Percentiles rank a stretch among this genome's conserved stretches.
Conservation (phyloP, 2,329 filamentous ascomycete species). For the Ceratocystis alfenasii region DNA sequence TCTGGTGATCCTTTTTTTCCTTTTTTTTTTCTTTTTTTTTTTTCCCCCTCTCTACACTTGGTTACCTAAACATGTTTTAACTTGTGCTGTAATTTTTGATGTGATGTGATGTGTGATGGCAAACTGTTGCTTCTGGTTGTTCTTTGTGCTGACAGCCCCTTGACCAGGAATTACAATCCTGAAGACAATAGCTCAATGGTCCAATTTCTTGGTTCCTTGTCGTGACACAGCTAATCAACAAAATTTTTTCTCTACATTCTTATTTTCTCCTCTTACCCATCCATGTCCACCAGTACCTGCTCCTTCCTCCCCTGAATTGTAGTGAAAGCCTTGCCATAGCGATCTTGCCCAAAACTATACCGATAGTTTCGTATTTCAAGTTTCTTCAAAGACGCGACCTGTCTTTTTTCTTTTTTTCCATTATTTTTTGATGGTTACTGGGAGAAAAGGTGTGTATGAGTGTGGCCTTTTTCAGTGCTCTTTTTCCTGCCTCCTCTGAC, state of each 20-base stretch:
- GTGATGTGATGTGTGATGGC: neutral
- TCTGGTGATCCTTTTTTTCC: neutral
- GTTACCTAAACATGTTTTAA: neutral
- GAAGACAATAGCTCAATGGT: neutral
- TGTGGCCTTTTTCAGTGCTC: neutral
- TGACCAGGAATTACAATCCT: neutral
- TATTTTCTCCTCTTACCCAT: neutral
- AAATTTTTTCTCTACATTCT: neutral
- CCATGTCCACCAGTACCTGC: neutral
- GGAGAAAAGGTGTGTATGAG: neutral
- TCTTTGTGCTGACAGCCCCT: neutral
- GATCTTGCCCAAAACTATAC: neutral
- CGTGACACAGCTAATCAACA: neutral
- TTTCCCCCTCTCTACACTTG: neutral
- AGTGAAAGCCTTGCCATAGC: neutral
- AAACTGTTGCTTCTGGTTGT: neutral
- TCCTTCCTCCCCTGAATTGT: slow-evolving; percentile 14
- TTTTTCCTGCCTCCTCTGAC: neutral
- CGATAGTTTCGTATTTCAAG: neutral
- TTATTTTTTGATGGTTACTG: neutral
- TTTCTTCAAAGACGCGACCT: neutral
- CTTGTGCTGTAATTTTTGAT: neutral
- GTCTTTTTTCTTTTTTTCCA: neutral
- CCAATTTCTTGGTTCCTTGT: neutral
- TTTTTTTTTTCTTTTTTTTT: neutral